These are phyloP conservation scores for Mallotus repandus DNA, from an alignment of 441 rosid genomes.

Conservation along the genomic window DNA sequence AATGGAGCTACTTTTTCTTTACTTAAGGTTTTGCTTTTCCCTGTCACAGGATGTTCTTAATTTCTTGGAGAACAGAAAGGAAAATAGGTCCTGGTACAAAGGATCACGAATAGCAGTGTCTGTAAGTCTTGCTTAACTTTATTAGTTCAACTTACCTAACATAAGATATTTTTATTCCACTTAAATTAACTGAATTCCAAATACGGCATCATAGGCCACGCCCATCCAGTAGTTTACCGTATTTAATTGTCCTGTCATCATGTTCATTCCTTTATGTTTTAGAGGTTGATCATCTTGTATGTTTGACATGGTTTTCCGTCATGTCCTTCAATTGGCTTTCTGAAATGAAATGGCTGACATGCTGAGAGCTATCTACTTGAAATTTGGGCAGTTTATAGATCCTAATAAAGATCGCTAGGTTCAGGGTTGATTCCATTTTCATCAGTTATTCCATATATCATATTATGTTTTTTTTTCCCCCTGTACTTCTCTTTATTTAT, in stretches of 20 bases:
- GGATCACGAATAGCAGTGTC: conserved; percentile 89
- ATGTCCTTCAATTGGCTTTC: background rate
- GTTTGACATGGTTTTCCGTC: no score
- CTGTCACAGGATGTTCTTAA: conserved; percentile 66
- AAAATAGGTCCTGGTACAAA: conserved; percentile 96
- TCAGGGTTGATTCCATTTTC: no score
- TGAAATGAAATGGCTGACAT: background rate
- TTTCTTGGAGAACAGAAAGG: conserved; percentile 93
- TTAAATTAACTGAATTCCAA: background rate
- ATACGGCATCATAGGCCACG: no score
- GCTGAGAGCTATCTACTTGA: background rate
- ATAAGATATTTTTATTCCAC: background rate
- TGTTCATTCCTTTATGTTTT: no score
- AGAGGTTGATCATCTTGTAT: no score
- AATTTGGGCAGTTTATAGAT: background rate
- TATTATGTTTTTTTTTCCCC: no score
- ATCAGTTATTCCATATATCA: no score
- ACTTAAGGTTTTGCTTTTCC: background rate
- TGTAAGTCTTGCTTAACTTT: conserved; percentile 40
- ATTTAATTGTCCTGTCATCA: no score
- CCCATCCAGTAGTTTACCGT: background rate
- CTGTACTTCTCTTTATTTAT: background rate
- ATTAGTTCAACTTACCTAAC: background rate
- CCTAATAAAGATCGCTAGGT: no score
- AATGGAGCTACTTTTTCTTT: background rate